These are phyloP conservation scores for Cryptococcus maquisensis DNA, from an alignment of 1,284 basidiomycete genomes.

Conservation along the genomic window DNA sequence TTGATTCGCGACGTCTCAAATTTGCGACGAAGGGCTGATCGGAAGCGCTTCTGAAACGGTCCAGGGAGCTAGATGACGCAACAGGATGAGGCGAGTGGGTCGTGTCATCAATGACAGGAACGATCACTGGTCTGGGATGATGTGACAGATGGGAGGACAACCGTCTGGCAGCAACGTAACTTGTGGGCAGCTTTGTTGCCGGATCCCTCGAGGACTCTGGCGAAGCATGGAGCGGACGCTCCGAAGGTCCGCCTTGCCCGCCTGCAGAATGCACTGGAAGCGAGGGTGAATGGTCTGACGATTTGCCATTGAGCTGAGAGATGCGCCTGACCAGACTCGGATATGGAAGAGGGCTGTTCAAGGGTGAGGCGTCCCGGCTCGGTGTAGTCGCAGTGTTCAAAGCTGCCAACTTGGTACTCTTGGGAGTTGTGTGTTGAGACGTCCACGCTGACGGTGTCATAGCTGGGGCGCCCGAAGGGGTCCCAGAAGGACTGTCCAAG, in stretches of 20 bases:
- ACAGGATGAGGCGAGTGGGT: conserved; percentile 22
- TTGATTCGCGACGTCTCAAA: conserved; percentile 27
- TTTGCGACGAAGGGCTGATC: conserved; percentile 15
- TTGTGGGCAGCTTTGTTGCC: too few relatives aligned
- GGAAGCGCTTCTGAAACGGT: conserved; percentile 17
- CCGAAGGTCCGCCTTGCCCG: background rate
- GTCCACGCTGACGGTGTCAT: background rate
- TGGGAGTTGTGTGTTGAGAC: background rate
- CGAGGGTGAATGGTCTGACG: background rate
- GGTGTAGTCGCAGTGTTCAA: background rate
- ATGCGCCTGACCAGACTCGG: conserved; percentile 20
- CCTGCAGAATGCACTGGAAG: background rate
- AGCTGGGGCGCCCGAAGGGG: conserved; percentile 11
- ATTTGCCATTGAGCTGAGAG: conserved; percentile 14
- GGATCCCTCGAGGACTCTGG: conserved; percentile 17
- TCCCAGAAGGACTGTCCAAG: conserved; percentile 5
- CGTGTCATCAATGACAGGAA: conserved; percentile 12
- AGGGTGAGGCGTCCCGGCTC: conserved; percentile 13
- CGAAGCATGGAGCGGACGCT: conserved; percentile 5
- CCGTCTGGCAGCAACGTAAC: conserved; percentile 3
- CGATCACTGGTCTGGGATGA: conserved; percentile 1
- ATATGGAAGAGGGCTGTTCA: conserved; percentile 18
- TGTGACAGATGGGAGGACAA: conserved; percentile 25
- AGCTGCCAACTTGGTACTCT: conserved; percentile 8
- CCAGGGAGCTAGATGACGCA: conserved; percentile 25